Base-by-base conservation (phyloP, 169 alveolate species). In the Cryptosporidium meleagridis region DNA sequence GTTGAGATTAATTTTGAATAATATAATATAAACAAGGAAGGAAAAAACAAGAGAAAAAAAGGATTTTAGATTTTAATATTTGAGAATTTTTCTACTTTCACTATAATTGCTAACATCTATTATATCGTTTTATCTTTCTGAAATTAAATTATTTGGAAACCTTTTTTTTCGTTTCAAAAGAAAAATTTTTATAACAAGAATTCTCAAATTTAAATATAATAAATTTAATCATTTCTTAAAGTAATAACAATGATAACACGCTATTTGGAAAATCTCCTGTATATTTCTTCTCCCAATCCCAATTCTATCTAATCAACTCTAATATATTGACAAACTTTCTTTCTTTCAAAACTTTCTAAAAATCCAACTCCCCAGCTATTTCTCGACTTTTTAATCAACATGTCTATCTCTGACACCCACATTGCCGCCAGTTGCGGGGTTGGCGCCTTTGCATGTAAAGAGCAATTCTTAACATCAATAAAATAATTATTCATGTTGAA, bases 371-470 rank as follows among this genome's bases (percentile, higher is more conserved):
- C 89, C 89, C 89, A 80, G 44, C 26, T 80, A 23, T 35, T 29
- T 29, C 70, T 80, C 23, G 89, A 80, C 2, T 62, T 80, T 59
- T 80, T 80, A 23, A 80, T 62, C 31, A 80, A 44, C 8, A 39
- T 7, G 55, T 80, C 89, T 18, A 80, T 62, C 18, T 80, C 89
- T 23, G 75, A 80, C 31, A 80, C 89, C 89, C 75, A 80, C 37
- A 65, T 26, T 6, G 80, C 62, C 26, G 89, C 89, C 26, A 65
- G 0, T 6, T 80, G 72, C 3, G 89, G 89, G 44, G 33, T 80
- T 29, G 89, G 89, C 52, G 89, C 89, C 39, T 35, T 35, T 4
- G 62, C 55, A 51, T 65, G 65, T 23, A 80, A 16, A 35, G 89
- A 80, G 37, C 55, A 80, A 33, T 61, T 80, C 65, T 80, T 80